A percentile compares a stretch with the other conserved stretches of the same genome.
These are phyloP conservation scores for Hymenoscyphus occultus DNA, from an alignment of 2,329 filamentous ascomycete species.

Conservation along the genomic window DNA sequence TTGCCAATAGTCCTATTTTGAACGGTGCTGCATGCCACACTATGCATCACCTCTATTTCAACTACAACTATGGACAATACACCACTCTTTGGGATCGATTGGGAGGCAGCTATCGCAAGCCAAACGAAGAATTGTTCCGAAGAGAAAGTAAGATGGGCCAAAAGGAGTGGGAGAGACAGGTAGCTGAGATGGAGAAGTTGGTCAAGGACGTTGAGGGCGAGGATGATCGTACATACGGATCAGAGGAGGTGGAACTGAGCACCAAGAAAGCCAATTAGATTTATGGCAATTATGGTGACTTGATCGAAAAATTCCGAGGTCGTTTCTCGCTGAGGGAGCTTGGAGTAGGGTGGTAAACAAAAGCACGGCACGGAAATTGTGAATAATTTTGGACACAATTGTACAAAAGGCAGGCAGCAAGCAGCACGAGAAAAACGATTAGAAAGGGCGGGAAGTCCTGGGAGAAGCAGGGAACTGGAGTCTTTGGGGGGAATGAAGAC, in stretches of 20 bases:
- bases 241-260: constrained; percentile 21
- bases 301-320: neutral
- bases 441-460: neutral
- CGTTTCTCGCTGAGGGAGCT: neutral
- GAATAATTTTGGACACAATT: neutral
- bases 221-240: constrained; percentile 34
- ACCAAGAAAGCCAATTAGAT: constrained; percentile 16
- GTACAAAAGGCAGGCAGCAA: neutral
- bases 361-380: neutral
- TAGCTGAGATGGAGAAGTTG: constrained; percentile 65
- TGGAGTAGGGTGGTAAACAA: neutral
- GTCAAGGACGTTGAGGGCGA: constrained; percentile 51
- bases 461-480: neutral
- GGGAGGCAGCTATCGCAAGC: constrained; percentile 81
- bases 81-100: constrained; percentile 89
- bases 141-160: constrained; percentile 83
- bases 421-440: constrained; percentile 2
- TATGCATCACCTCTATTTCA: constrained; percentile 84
- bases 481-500: neutral
- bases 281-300: neutral
- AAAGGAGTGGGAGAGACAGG: constrained; percentile 76
- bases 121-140: constrained; percentile 80
- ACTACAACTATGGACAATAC: constrained; percentile 94
- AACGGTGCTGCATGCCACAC: constrained; percentile 95
- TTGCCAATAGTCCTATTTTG: constrained; percentile 84